Evolutionary conservation across 1,139 yeast genomes (phyloP).

Genomic region (Meyerozyma athensensis): DNA sequence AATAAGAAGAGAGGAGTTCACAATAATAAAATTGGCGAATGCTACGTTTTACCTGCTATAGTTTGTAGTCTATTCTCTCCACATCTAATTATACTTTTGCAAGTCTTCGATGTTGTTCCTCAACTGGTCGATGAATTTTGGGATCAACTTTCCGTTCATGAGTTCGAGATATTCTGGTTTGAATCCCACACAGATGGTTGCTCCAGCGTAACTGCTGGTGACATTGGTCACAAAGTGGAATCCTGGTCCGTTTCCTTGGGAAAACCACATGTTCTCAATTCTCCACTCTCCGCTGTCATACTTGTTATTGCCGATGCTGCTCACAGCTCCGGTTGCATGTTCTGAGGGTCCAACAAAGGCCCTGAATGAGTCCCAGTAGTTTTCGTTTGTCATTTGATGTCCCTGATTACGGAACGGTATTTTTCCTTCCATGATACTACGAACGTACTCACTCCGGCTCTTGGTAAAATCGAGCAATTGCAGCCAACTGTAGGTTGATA

Average conservation of each 20-base stretch:
- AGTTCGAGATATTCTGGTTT: background rate
- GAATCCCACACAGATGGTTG: background rate
- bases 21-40: no score
- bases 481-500: constrained; percentile 1
- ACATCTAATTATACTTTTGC: no score
- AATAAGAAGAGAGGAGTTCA: no score
- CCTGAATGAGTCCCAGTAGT: constrained; percentile 12
- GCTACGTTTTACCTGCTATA: no score
- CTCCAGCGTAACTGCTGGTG: constrained; percentile 6
- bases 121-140: background rate
- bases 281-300: constrained; percentile 13
- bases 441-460: constrained; percentile 6
- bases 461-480: constrained; percentile 8
- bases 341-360: constrained; percentile 9
- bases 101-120: no score
- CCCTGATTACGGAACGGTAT: constrained; percentile 17
- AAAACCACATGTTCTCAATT: constrained; percentile 20
- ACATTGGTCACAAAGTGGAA: constrained; percentile 19
- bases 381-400: constrained; percentile 12
- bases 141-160: background rate
- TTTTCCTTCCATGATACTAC: constrained; percentile 10
- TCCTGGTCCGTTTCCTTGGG: constrained; percentile 21
- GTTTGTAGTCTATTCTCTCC: no score
- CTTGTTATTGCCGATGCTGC: constrained; percentile 22
- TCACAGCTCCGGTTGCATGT: constrained; percentile 19